Base-by-base conservation (phyloP, 768 basidiomycete genomes). In the Mycena vulgaris region DNA sequence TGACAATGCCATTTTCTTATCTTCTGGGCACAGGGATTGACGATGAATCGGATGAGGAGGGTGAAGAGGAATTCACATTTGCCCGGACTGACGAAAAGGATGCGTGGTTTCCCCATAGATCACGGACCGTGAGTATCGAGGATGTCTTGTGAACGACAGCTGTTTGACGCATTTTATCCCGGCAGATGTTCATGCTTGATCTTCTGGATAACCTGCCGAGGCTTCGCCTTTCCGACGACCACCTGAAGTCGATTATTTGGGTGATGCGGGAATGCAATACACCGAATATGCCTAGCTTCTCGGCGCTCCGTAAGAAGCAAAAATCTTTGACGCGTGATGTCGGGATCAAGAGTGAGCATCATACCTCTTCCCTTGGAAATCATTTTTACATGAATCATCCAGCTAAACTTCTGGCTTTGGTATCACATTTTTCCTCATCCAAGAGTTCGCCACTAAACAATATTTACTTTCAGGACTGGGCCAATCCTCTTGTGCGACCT, bases 241-340 rank as follows among this genome's bases (percentile, higher is more conserved):
- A n/a, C n/a, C n/a, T n/a, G n/a, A n/a, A n/a, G n/a, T n/a, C 81
- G 9, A 75, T 82, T 55, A 60, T 82, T 1, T 82, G 79, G 80
- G 74, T 75, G 3, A 80, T 82, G 80, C 68, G 69, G 5, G 74
- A 81, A 62, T 78, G 75, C 45, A 75, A 77, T 9, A 76, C 77
- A 49, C 75, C 71, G 13, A 69, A 80, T 70, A 79, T 83, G 0
- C 82, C 81, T 7, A 66, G 76, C 6, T 79, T 81, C 35, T 60
- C 59, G 16, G 72, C 72, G 1, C 66, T 82, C 0, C 76, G 79
- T 2, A 74, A 68, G 30, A 57, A 60, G 11, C 81, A 83, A 68
- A 69, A 23, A 6, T 47, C 68, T 14, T 52, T 82, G 21, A 69
- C 63, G 0, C 47, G 53, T 1, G 40, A 67, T 1, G 23, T 77